Percentiles rank a stretch among this genome's conserved stretches.
Conservation (phyloP, 768 basidiomycete species). For the Macrolepiota fuliginosa region DNA sequence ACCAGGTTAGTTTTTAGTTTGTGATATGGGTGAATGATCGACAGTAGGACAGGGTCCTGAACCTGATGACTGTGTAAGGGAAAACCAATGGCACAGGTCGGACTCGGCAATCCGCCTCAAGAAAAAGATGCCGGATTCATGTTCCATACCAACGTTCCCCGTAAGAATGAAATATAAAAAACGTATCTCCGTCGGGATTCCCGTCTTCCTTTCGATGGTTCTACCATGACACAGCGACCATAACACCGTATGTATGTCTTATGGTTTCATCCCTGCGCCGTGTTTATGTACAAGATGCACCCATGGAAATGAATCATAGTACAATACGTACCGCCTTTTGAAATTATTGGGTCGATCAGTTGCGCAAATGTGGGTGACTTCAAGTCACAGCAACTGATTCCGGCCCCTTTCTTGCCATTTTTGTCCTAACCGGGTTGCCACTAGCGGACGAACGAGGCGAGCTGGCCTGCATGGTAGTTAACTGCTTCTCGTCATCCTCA, state of each 20-base stretch:
- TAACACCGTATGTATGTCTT: background rate
- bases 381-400: slow-evolving; percentile 3
- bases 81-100: background rate
- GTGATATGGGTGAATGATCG: slow-evolving; percentile 7
- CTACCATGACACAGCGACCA: background rate
- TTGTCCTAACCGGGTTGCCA: background rate
- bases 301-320: background rate
- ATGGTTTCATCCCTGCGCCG: background rate
- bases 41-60: background rate
- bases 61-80: slow-evolving; percentile 5
- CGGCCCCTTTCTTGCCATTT: slow-evolving; percentile 10
- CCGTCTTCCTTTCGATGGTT: background rate
- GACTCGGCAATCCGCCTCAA: background rate
- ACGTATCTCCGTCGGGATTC: slow-evolving; percentile 2
- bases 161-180: slow-evolving; percentile 6
- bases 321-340: background rate
- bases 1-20: background rate
- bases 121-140: slow-evolving; percentile 1
- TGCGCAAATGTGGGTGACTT: background rate
- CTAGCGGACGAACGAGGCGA: background rate
- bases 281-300: background rate
- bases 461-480: background rate
- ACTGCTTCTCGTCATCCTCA: background rate
- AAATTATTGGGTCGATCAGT: background rate
- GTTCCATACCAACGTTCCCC: slow-evolving; percentile 4